These are phyloP conservation scores for Sphagnum fallax DNA, from an alignment of 228 moss, liverwort and hornwort genomes.

Conservation along the genomic window DNA sequence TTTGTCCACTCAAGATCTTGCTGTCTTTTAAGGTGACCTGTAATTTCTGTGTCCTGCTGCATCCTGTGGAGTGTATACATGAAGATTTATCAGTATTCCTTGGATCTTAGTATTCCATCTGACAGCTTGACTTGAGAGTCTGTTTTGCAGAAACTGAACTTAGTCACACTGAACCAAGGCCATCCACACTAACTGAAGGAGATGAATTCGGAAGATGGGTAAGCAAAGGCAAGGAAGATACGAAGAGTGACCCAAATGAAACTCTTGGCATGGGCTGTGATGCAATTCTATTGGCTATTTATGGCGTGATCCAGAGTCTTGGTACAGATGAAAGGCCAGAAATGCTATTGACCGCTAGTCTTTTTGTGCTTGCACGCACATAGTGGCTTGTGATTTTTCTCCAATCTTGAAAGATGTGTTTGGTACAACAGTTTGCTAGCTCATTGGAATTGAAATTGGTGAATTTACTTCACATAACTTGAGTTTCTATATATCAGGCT, in stretches of 20 bases:
- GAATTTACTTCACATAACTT: too few relatives aligned
- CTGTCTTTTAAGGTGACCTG: not conserved
- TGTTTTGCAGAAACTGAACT: not conserved
- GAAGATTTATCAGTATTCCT: too few relatives aligned
- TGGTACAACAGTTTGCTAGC: too few relatives aligned
- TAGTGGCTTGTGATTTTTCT: not conserved
- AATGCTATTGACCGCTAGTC: constrained; percentile 9
- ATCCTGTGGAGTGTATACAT: too few relatives aligned
- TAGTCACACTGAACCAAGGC: not conserved
- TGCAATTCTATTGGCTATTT: constrained; percentile 83
- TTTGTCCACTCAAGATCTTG: not conserved
- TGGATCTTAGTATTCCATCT: too few relatives aligned
- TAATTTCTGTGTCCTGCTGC: too few relatives aligned
- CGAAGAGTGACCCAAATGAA: constrained; percentile 21
- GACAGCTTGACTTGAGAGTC: too few relatives aligned
- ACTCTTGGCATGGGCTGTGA: constrained; percentile 75
- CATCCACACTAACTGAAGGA: too few relatives aligned
- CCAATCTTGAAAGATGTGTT: too few relatives aligned
- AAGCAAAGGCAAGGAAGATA: constrained; percentile 19
- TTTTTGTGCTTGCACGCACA: not conserved
- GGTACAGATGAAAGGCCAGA: constrained; percentile 95
- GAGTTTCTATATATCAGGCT: too few relatives aligned
- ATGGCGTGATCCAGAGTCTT: constrained; percentile 90
- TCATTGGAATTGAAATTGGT: too few relatives aligned
- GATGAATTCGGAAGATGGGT: constrained; percentile 13